Evolutionary conservation across 2,329 filamentous ascomycete genomes (phyloP), one percentile per base, ranked within the genome.

Genomic region (Ceratocystis ficicola): DNA sequence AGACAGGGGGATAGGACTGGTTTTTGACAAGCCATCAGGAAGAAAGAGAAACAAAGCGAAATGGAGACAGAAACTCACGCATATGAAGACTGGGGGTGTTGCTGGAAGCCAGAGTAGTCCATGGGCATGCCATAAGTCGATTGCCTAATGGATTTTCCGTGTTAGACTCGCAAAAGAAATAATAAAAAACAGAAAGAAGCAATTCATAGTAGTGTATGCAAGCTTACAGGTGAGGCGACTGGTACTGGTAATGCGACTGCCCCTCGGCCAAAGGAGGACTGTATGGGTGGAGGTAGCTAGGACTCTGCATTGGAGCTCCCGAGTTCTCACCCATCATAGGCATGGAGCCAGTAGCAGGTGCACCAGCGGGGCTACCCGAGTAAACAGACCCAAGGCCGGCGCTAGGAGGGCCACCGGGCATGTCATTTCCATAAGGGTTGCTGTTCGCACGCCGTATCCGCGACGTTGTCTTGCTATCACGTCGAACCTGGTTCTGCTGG

Each of bases 401-500:
- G 28, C 72, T 22, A 80, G 76, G 65, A 83, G 74, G 65, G 73
- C 73, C 63, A 78, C 76, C 44, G 76, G 72, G 3, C 74, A 73
- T 68, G 70, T 76, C 71, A 74, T 74, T 70, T 77, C 79, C 72
- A 74, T 78, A 70, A 70, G 80, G 68, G 69, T 72, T 69, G 74
- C 79, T 82, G 72, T 77, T 79, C 41, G 78, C 77, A 64, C 83
- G 79, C 69, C 80, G 78, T 62, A 80, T 76, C 67, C 83, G 79
- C 7, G 75, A 73, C 2, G 78, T 76, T 17, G 81, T 73, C 72
- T 86, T 86, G 5, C 80, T 80, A 69, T 83, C 81, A 69, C 83
- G 77, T 66, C 84, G 80, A 57, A 77, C 80, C 70, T 81, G 81
- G 69, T 86, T 83, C 68, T 80, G 78, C 70, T 86, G 83, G 67